Evolutionary conservation across 352 stramenopile genomes (phyloP).

Genomic region (Thalassiosira exigua): DNA sequence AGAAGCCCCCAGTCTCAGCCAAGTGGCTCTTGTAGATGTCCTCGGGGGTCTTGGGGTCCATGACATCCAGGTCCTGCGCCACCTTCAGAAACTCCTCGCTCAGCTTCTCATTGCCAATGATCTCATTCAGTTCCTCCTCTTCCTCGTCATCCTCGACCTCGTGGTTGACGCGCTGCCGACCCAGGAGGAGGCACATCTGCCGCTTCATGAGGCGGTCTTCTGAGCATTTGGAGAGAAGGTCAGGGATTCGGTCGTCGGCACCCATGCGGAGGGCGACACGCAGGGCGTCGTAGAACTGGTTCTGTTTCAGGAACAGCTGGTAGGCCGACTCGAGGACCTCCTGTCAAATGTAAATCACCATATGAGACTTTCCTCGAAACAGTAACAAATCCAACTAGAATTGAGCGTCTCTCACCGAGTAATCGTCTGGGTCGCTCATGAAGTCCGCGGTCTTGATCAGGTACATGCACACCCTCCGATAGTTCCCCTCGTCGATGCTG

Average conservation of each 20-base stretch:
- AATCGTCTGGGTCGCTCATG: slow-evolving; percentile 98
- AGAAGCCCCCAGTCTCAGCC: slow-evolving; percentile 93
- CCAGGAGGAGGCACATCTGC: slow-evolving; percentile 97
- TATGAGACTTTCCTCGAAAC: neutral
- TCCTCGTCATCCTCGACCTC: slow-evolving; percentile 90
- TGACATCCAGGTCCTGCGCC: slow-evolving; percentile 94
- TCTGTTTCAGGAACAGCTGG: slow-evolving; percentile 93
- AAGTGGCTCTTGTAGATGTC: slow-evolving; percentile 99
- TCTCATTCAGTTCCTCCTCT: slow-evolving; percentile 91
- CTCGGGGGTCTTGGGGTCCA: slow-evolving; percentile 95
- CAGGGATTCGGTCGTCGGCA: slow-evolving; percentile 78
- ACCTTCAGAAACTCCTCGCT: slow-evolving; percentile 96
- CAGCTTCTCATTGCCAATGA: slow-evolving; percentile 96
- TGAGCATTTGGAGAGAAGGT: slow-evolving; percentile 67
- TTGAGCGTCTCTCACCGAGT: slow-evolving; percentile 87
- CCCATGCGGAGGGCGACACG: slow-evolving; percentile 95
- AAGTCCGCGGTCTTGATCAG: slow-evolving; percentile 97
- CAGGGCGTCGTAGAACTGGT: slow-evolving; percentile 94
- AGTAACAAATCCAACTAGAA: neutral
- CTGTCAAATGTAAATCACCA: slow-evolving; percentile 37
- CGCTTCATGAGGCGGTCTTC: slow-evolving; percentile 83
- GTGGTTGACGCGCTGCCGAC: slow-evolving; percentile 93
- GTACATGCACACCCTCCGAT: slow-evolving; percentile 98
- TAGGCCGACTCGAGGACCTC: slow-evolving; percentile 91
- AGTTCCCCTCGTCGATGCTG: slow-evolving; percentile 98